Conservation (phyloP, 345 rosid genomes). For the Pistacia integerrima region DNA sequence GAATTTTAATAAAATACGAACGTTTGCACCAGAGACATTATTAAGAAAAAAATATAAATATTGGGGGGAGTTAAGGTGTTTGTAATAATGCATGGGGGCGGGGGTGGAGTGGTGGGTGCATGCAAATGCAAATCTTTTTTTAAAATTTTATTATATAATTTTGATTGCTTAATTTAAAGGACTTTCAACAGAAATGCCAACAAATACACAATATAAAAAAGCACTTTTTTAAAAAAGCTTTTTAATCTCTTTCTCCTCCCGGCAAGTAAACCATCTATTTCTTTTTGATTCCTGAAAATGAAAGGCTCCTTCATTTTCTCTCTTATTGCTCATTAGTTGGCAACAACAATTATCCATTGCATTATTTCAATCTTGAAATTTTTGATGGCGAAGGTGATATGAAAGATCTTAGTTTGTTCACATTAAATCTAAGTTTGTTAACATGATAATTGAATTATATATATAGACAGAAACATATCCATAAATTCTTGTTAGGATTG, state of each 20-base stretch:
- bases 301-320: conserved; percentile 19
- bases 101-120: conserved; percentile 8
- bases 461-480: no score
- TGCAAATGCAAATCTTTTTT: not conserved
- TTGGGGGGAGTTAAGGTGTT: conserved; percentile 16
- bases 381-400: not conserved
- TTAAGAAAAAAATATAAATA: no score
- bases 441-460: no score
- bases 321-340: not conserved
- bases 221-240: not conserved
- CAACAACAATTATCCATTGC: not conserved
- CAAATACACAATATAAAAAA: not conserved
- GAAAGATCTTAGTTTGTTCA: not conserved
- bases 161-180: conserved; percentile 12
- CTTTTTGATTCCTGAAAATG: conserved; percentile 20
- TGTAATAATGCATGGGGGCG: conserved; percentile 28
- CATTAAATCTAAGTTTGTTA: not conserved
- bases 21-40: no score
- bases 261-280: conserved; percentile 31
- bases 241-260: conserved; percentile 16
- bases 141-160: not conserved
- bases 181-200: not conserved
- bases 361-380: not conserved
- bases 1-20: no score
- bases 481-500: no score